Evolutionary conservation across 768 basidiomycete species (phyloP), one percentile per base, ranked within the genome.

Genomic region (Tricholoma flavovirens): DNA sequence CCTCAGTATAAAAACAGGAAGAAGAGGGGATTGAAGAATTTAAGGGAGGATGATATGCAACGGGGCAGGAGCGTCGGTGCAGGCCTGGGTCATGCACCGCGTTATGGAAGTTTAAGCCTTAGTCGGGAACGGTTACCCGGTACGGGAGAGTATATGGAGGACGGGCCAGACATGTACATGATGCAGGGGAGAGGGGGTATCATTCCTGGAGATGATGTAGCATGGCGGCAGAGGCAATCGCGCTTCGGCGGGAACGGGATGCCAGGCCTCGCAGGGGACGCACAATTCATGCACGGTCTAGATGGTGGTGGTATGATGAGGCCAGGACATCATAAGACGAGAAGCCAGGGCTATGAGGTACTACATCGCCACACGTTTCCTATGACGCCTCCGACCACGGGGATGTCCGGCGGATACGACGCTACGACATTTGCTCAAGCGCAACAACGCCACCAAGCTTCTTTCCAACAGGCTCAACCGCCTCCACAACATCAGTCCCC

Each of bases 1-100:
- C 87, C 92, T 4, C 82, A 83, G 3, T 97, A 97, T 77, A 97
- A 97, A 72, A 87, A 90, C 65, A 80, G 94, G 24, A 81, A 88
- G 60, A 91, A 91, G 76, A 91, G 89, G 68, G 77, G 78, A 32
- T 68, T 73, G 30, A 82, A 80, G 56, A 59, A 63, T 17, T 61
- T 59, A 55, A 63, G 66, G 4, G 60, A 57, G 49, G 72, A 59
- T 57, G 62, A 56, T 71, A 15, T 30, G 9, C 46, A 49, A 10
- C 69, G 65, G 69, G 75, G 54, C 60, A 67, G 61, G 71, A 73
- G 57, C 54, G 62, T 56, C 17, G 40, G 60, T 30, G 50, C 56
- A 22, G 57, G 55, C 29, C 46, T 49, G 12, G 61, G 62, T 14
- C 15, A 55, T 9, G 17, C 51, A 7, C 55, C 59, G 43, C 58